These are phyloP conservation scores for Diatrype stigma DNA, from an alignment of 2,329 filamentous ascomycete species.

Conservation along the genomic window DNA sequence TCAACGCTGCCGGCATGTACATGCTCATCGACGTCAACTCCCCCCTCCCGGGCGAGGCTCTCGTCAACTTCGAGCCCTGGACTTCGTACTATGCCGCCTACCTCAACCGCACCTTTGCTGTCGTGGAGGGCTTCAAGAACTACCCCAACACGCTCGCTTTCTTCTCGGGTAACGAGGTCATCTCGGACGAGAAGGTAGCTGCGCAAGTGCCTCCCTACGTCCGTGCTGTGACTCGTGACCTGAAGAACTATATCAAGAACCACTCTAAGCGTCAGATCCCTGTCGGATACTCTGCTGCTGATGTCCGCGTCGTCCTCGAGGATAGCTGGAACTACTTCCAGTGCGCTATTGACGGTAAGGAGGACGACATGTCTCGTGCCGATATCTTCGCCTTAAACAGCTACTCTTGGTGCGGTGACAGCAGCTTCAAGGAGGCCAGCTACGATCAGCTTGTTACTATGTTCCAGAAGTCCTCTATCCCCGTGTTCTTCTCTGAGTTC, in stretches of 20 bases:
- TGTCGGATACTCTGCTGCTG: slow-evolving; percentile 76
- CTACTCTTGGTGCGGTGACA: slow-evolving; percentile 68
- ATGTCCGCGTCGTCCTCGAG: slow-evolving; percentile 68
- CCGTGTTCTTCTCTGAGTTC: slow-evolving; percentile 78
- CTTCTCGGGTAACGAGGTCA: slow-evolving; percentile 78
- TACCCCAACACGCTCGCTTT: slow-evolving; percentile 67
- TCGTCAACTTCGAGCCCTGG: slow-evolving; percentile 53
- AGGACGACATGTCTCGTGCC: slow-evolving; percentile 57
- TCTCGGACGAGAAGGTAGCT: slow-evolving; percentile 60
- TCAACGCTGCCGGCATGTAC: slow-evolving; percentile 66
- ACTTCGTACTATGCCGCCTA: slow-evolving; percentile 56
- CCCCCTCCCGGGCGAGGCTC: slow-evolving; percentile 53
- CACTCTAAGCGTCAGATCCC: slow-evolving; percentile 65
- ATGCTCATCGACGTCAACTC: slow-evolving; percentile 68
- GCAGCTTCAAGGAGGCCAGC: slow-evolving; percentile 57
- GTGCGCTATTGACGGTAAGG: slow-evolving; percentile 54
- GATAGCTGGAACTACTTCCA: slow-evolving; percentile 75
- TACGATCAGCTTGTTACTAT: slow-evolving; percentile 61
- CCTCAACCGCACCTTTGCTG: slow-evolving; percentile 62
- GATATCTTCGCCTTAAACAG: slow-evolving; percentile 78
- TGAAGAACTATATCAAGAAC: slow-evolving; percentile 76
- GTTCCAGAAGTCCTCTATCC: slow-evolving; percentile 63
- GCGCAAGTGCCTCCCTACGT: slow-evolving; percentile 64
- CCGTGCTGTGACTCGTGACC: slow-evolving; percentile 70
- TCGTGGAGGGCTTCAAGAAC: slow-evolving; percentile 63